Evolutionary conservation across 371 early-diverging fungal genomes (phyloP), one percentile per base, ranked within the genome.

Genomic region (Mucor piriformis): DNA sequence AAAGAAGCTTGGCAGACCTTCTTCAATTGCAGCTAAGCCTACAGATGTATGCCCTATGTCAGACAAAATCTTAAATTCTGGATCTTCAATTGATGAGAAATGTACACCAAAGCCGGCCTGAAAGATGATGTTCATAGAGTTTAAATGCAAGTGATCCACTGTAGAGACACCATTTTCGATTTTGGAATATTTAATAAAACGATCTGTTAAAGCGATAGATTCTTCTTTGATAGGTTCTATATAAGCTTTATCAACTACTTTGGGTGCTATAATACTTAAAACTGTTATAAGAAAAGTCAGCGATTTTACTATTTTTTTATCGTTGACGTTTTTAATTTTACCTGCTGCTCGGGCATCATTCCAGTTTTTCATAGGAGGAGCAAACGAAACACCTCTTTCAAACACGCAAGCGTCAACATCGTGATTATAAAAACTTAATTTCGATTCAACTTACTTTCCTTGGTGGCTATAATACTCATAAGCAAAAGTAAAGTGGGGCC

Each of bases 361-460:
- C 29, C 29, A 29, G 4, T 29, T 4, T 29, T 29, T 29, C 8
- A 8, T 29, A 8, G 29, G 6, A 6, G 29, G 29, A 29, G 6
- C 4, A 29, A 29, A 29, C 8, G 6, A 4, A 29, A 29, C 29
- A 29, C 29, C 29, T 29, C 29, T 29, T 6, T 29, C n/a, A n/a
- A n/a, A n/a, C n/a, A n/a, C n/a, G n/a, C n/a, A n/a, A n/a, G n/a
- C n/a, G n/a, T n/a, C n/a, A n/a, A n/a, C n/a, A n/a, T 29, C 8
- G 29, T 29, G 1, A 33, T 11, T 3, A 33, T n/a, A n/a, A n/a
- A n/a, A n/a, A n/a, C n/a, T n/a, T n/a, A n/a, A n/a, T n/a, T n/a
- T n/a, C n/a, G n/a, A n/a, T n/a, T n/a, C n/a, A 6, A 18, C 21
- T 46, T 57, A 63, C 63, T 47, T 63, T 63, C 57, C 52, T 12